Evolutionary conservation across 1,284 basidiomycete species (phyloP), one percentile per base, ranked within the genome.

Genomic region (Xerocomus amazonicus): DNA sequence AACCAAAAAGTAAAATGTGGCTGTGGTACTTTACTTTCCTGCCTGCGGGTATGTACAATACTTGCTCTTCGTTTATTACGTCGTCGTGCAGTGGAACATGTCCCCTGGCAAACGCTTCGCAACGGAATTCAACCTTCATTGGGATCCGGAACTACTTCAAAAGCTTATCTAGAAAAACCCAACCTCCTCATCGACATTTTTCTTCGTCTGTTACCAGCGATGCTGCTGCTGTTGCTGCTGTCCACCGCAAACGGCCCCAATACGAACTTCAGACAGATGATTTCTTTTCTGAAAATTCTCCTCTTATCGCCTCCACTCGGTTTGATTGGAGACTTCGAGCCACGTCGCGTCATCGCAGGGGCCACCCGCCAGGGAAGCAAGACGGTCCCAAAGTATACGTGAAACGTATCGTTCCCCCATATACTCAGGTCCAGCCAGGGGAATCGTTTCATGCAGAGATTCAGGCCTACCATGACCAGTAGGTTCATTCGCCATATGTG

Each of bases 391-490:
- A 38, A 40, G 49, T 28, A 13, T 59, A 63, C 52, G 52, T 64
- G 45, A 71, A 67, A 53, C 71, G 77, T 33, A 63, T 71, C 33
- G 54, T 60, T 29, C 73, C 77, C 28, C 61, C 61, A 2, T 65
- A 63, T 31, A 51, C 53, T 0, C 61, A 63, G 27, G 55, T 76
- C 4, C 59, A 56, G 10, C 61, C 62, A 9, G 69, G 67, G 9
- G 70, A 76, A 23, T 61, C 59, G 14, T 75, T 72, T 44, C 69
- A 73, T 55, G 66, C 72, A 3, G 76, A 79, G 55, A 66, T 80
- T 26, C 61, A 70, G 48, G 66, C 61, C 4, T 81, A 82, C 46
- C 60, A 70, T 39, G 60, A 73, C 6, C 70, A 69, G 79, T 79
- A 50, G 37, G 73, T 62, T 6, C 6, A 3, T 44, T 23, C 32